phyloP scores from a whole-genome alignment of 805 yeast genomes.

The Zygoascus flipseniorum region DNA sequence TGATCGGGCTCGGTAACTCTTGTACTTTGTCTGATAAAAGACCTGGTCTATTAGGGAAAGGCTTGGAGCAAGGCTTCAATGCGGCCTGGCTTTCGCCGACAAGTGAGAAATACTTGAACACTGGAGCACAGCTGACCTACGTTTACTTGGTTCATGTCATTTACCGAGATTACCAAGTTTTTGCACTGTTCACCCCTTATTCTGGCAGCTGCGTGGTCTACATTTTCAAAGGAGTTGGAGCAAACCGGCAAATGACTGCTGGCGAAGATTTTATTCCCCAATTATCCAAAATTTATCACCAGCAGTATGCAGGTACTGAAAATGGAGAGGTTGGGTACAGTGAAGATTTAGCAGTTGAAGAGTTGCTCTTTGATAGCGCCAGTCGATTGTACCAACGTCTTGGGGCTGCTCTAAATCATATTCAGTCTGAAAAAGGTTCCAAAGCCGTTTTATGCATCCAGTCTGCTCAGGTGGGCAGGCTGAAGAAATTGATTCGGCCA shows the following conservation, averaged over 20 bases:
- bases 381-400: conserved; percentile 50
- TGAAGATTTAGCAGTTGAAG: conserved; percentile 45
- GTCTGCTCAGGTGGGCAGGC: conserved; percentile 46
- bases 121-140: conserved; percentile 33
- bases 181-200: conserved; percentile 59
- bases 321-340: conserved; percentile 30
- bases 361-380: conserved; percentile 43
- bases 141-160: conserved; percentile 61
- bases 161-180: conserved; percentile 69
- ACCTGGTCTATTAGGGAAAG: conserved; percentile 80
- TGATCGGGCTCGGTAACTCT: conserved; percentile 68
- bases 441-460: conserved; percentile 62
- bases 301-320: not conserved
- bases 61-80: conserved; percentile 79
- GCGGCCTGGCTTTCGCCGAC: conserved; percentile 36
- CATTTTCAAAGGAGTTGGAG: conserved; percentile 55
- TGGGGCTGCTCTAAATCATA: conserved; percentile 43
- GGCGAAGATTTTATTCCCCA: conserved; percentile 58
- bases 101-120: conserved; percentile 46
- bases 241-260: conserved; percentile 12
- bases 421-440: conserved; percentile 60
- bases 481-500: conserved; percentile 41
- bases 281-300: conserved; percentile 32
- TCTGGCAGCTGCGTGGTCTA: conserved; percentile 41
- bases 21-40: conserved; percentile 60